These are phyloP conservation scores for Carpinus viminea DNA, from an alignment of 306 rosid genomes.

Conservation along the genomic window DNA sequence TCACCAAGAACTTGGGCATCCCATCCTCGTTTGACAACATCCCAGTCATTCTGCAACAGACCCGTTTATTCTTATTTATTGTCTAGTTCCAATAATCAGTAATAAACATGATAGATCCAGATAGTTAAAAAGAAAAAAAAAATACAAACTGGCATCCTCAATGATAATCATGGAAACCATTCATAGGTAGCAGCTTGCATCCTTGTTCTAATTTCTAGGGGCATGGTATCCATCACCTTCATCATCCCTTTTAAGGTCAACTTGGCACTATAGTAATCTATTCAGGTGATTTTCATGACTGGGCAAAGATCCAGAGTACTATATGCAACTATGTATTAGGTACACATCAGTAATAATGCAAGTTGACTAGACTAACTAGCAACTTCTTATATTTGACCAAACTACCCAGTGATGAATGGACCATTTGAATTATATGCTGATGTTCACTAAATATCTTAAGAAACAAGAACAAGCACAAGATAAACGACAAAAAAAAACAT, in stretches of 20 bases:
- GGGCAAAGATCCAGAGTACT: too few relatives aligned
- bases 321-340: too few relatives aligned
- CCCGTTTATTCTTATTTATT: background rate
- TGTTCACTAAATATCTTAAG: background rate
- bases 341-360: background rate
- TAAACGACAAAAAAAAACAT: background rate
- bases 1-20: slow-evolving; percentile 99
- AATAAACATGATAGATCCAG: background rate
- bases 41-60: slow-evolving; percentile 88
- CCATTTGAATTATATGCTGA: background rate
- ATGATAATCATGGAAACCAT: background rate
- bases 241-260: background rate
- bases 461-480: background rate
- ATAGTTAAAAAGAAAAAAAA: background rate
- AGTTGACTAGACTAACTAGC: background rate
- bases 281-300: too few relatives aligned
- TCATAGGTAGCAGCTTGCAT: background rate
- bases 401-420: background rate
- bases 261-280: background rate
- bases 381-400: background rate
- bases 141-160: background rate
- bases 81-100: background rate
- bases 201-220: background rate
- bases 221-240: background rate
- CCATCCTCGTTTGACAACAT: slow-evolving; percentile 98